Conservation (phyloP, 2,329 filamentous ascomycete species). For the Nemania sp. region DNA sequence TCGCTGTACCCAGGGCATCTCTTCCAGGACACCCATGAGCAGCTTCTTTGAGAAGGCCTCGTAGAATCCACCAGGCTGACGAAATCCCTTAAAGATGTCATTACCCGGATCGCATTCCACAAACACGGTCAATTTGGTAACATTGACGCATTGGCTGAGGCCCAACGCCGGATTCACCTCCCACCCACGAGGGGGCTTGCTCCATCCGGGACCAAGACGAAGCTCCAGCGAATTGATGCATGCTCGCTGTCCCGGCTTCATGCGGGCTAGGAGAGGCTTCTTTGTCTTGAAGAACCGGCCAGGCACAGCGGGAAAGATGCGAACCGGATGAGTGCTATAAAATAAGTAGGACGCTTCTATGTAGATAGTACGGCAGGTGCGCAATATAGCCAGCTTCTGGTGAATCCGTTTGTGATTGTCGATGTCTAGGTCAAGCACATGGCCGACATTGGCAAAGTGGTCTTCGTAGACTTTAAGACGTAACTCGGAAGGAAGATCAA, state of each 20-base stretch:
- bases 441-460: constrained; percentile 57
- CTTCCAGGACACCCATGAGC: constrained; percentile 58
- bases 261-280: constrained; percentile 68
- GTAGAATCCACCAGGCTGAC: constrained; percentile 68
- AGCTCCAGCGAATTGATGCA: constrained; percentile 68
- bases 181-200: constrained; percentile 70
- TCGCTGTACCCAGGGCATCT: constrained; percentile 57
- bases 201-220: constrained; percentile 74
- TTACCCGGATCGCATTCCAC: constrained; percentile 74
- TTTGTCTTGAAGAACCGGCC: constrained; percentile 73
- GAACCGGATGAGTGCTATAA: constrained; percentile 64
- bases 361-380: constrained; percentile 63
- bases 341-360: constrained; percentile 67
- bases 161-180: constrained; percentile 67
- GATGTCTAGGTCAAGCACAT: constrained; percentile 67
- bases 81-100: constrained; percentile 68
- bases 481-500: constrained; percentile 69
- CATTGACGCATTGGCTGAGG: constrained; percentile 61
- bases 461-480: constrained; percentile 69
- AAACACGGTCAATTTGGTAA: constrained; percentile 66
- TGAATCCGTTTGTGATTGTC: constrained; percentile 65
- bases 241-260: constrained; percentile 62
- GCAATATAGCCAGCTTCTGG: constrained; percentile 61
- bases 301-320: constrained; percentile 67
- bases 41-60: constrained; percentile 66